Percentiles rank a stretch among this genome's conserved stretches.
phyloP scores from a whole-genome alignment of 1,284 basidiomycete species.

The Trametes sp. region DNA sequence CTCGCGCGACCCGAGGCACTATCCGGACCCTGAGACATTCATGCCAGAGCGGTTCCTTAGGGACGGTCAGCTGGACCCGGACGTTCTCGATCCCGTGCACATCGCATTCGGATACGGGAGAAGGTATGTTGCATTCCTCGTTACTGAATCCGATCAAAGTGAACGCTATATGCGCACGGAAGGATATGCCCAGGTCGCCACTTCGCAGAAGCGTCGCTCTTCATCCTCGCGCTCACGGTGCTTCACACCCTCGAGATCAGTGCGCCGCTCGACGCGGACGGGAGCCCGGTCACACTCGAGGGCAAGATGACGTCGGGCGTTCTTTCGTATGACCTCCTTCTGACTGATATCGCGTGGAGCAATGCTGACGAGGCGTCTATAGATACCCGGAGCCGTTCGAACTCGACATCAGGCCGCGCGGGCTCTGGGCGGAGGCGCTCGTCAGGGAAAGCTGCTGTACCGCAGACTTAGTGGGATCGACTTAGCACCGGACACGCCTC shows the following conservation, averaged over 20 bases:
- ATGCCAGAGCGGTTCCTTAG: constrained; percentile 17
- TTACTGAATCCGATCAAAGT: no score
- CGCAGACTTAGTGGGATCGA: neutral
- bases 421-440: constrained; percentile 6
- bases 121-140: constrained; percentile 31
- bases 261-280: constrained; percentile 7
- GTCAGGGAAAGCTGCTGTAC: neutral
- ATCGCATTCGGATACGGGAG: constrained; percentile 45
- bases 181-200: constrained; percentile 27
- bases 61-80: constrained; percentile 40
- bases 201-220: constrained; percentile 28
- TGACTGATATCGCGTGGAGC: neutral
- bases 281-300: constrained; percentile 3
- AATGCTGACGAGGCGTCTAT: neutral
- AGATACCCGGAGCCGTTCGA: constrained; percentile 19
- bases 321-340: constrained; percentile 3
- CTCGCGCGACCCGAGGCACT: constrained; percentile 38
- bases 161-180: no score
- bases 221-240: constrained; percentile 25
- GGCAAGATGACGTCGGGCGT: neutral
- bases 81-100: constrained; percentile 35
- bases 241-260: constrained; percentile 29
- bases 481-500: no score
- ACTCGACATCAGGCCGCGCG: constrained; percentile 7
- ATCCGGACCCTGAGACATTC: constrained; percentile 44